Percentiles rank a stretch among this genome's conserved stretches.
phyloP scores from a whole-genome alignment of 148 eudicot genomes.

The Rhododendron ferrugineum region DNA sequence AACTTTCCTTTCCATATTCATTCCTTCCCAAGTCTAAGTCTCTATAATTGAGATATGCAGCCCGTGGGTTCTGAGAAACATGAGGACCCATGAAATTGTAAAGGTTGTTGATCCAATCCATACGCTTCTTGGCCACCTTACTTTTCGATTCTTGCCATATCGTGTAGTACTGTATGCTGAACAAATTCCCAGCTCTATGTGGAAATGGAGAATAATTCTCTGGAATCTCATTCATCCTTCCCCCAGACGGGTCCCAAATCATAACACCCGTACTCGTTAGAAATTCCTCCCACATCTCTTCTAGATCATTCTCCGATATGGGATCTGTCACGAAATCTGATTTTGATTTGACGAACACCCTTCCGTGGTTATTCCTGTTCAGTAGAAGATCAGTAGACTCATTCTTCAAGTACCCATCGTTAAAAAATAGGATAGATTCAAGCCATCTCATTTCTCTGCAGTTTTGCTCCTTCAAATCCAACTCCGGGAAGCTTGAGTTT shows the following conservation, averaged over 20 bases:
- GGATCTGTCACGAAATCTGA: not conserved
- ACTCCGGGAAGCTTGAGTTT: not conserved
- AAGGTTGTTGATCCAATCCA: not conserved
- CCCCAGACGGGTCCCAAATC: not conserved
- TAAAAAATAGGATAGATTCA: not conserved
- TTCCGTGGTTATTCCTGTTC: not conserved
- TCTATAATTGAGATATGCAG: not conserved
- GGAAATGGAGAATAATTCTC: not conserved
- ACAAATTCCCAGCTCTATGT: slow-evolving; percentile 2
- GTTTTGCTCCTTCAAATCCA: not conserved
- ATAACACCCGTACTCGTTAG: not conserved
- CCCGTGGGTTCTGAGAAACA: not conserved
- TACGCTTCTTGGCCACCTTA: not conserved
- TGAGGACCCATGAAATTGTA: not conserved
- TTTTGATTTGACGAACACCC: not conserved
- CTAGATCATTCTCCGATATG: not conserved
- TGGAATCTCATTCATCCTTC: slow-evolving; percentile 1
- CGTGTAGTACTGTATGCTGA: not conserved
- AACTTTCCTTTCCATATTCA: not conserved
- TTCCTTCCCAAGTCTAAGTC: slow-evolving; percentile 2
- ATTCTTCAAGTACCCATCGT: not conserved
- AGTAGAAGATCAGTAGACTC: not conserved
- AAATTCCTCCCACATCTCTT: not conserved
- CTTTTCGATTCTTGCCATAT: not conserved
- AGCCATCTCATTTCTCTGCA: slow-evolving; percentile 2